Evolutionary conservation across 2,329 filamentous ascomycete genomes (phyloP), one percentile per base, ranked within the genome.

Genomic region (Alternaria triticimaculans): DNA sequence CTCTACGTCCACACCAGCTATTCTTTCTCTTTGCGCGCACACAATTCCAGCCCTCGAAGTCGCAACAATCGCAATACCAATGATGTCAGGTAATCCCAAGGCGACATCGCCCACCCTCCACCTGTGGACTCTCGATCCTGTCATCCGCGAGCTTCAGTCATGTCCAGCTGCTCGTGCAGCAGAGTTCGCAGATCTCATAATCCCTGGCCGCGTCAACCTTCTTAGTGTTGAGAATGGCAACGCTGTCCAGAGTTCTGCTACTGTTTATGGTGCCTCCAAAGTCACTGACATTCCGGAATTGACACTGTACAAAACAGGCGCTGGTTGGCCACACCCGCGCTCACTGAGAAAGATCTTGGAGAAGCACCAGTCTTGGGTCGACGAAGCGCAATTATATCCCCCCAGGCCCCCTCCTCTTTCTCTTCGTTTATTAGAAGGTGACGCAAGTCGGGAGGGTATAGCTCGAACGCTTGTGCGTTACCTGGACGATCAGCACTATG

Each of bases 101-200:
- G 8, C 4, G 5, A 23, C 3, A 11, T 55, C 41, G 11, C 9
- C 28, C 18, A 54, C 50, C 4, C n/a, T n/a, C 4, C 41, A 41
- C 2, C 1, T 18, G 5, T 60, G 57, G 57, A 30, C 20, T 15
- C 48, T 59, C 14, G 56, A 53, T 26, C 37, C 56, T 11, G 37
- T 59, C 23, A 26, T 59, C 15, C 15, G 20, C 25, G 48, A 59
- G 12, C 41, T 60, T 4, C 57, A 55, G 11, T 33, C 44, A 10
- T 60, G 57, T 21, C 49, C 57, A n/a, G 49, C 43, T 9, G 12
- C 21, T 11, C 14, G 8, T 26, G 49, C 43, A 26, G 15, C 12
- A 2, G 41, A 60, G n/a, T 55, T 48, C 5, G 49, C 37, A 3
- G 41, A 60, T 50, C 57, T 60, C n/a, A 55, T 60, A 28, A 15